Evolutionary conservation across 1,284 basidiomycete species (phyloP), one percentile per base, ranked within the genome.

Genomic region (Ceratobasidium sp.): DNA sequence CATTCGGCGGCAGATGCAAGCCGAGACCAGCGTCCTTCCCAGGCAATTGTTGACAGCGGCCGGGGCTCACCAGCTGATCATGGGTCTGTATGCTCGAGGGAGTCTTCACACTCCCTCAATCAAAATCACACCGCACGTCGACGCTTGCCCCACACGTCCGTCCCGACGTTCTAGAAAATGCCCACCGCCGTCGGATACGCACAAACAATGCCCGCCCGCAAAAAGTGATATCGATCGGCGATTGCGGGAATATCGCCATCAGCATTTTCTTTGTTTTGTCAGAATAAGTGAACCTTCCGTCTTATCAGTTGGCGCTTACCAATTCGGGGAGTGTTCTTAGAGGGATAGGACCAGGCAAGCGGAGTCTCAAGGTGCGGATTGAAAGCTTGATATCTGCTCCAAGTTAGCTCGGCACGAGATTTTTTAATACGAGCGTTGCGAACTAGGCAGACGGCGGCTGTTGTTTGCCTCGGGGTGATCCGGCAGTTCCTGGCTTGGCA

Each of bases 201-300:
- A 8, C 44, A 55, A 44, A 69, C 64, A 69, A 8, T 13, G 50
- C 28, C 49, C 64, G 64, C 50, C 63, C 18, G 4, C 11, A 6
- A 43, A 38, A 23, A 21, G 9, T 6, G 9, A 43, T 54, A 49
- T 28, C n/a, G 52, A 69, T 69, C 64, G 64, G 64, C 64, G 64
- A 69, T 69, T 69, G 64, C 64, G 64, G 64, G 50, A 69, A 69
- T 57, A 69, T 69, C 64, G 64, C 64, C 52, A 55, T 69, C 61
- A 50, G 46, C 11, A 18, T 28, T 30, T 41, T 21, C 43, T 63
- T 63, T 43, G 38, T 63, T 64, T 64, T 30, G 14, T 35, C 38
- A 50, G 3, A 8, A 4, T 26, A 16, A n/a, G 32, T n/a, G 30
- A 58, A 58, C 32, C 16, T 38, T 38, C 55, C 55, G 14, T 38